Base-by-base conservation (phyloP, 2,329 filamentous ascomycete species). In the Fusarium nodosum region DNA sequence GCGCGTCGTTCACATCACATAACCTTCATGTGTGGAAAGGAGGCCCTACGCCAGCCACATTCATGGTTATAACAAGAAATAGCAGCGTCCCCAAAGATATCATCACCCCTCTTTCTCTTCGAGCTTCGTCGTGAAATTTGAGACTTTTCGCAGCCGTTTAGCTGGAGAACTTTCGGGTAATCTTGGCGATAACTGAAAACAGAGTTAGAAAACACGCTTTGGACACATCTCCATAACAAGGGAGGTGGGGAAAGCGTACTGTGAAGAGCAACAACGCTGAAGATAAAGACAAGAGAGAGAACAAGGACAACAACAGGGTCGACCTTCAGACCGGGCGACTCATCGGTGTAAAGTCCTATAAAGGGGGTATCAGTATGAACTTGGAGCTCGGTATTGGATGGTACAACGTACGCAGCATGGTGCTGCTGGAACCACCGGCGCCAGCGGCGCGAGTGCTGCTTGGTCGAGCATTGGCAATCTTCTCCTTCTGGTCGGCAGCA, bases 231-330 rank as follows among this genome's bases (percentile, higher is more conserved):
- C 36, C 42, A 16, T 7, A 41, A 36, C 28, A 4, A 44, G 10
- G 15, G 24, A 33, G 24, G 36, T 18, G 36, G 28, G 28, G 30
- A 26, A 86, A 20, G 12, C 93, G 75, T 90, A 98, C 96, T 94
- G 85, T 99, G 96, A 79, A 99, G 87, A 74, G 94, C 94, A 77
- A 99, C 96, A 78, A 99, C 96, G 78, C 92, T 96, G 85, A 99
- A 97, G 82, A 99, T 99, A 83, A 99, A 99, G 68, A 97, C 96
- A 76, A 99, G 89, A 77, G 93, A 97, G 75, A 99, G 87, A 74
- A 97, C 96, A 78, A 99, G 88, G 71, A 99, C 95, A 72, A 99
- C 94, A 64, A 99, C 96, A 24, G 96, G 96, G 81, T 99, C 96
- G 72, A 99, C 96, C 86, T 97, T 97, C 77, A 99, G 86, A 68